Conservation (phyloP, 2,329 filamentous ascomycete species). For the Chaetomiaceae sp. region DNA sequence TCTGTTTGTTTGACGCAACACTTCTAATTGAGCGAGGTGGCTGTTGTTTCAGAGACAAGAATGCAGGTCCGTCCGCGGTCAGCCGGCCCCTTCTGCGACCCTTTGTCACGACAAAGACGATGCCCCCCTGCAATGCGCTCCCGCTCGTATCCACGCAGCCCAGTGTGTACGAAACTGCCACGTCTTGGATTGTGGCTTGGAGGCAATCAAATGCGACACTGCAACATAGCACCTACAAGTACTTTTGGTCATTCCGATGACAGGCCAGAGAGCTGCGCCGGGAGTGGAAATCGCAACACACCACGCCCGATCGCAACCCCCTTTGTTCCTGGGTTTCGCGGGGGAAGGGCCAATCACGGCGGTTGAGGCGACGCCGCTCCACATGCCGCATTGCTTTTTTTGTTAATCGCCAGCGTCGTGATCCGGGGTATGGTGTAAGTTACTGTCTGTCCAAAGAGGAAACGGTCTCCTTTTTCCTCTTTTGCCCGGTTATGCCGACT, state of each 20-base stretch:
- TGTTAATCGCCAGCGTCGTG: not conserved
- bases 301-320: slow-evolving; percentile 7
- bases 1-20: no score
- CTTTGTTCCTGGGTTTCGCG: slow-evolving; percentile 5
- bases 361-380: slow-evolving; percentile 7
- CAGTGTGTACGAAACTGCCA: slow-evolving; percentile 1
- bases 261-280: slow-evolving; percentile 3
- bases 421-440: slow-evolving; percentile 5
- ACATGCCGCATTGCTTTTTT: slow-evolving; percentile 1
- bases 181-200: slow-evolving; percentile 10
- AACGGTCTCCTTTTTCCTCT: slow-evolving; percentile 1
- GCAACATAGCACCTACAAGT: no score
- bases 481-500: slow-evolving; percentile 3
- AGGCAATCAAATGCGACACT: not conserved
- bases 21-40: no score
- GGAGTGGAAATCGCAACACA: not conserved
- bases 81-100: slow-evolving; percentile 12
- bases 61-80: slow-evolving; percentile 8
- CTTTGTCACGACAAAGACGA: not conserved
- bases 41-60: slow-evolving; percentile 13
- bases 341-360: slow-evolving; percentile 10
- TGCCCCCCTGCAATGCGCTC: slow-evolving; percentile 2
- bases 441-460: not conserved
- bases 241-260: not conserved
- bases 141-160: slow-evolving; percentile 2